Evolutionary conservation across 805 yeast species (phyloP), one percentile per base, ranked within the genome.

Genomic region (Nakazawaea molendinolei): DNA sequence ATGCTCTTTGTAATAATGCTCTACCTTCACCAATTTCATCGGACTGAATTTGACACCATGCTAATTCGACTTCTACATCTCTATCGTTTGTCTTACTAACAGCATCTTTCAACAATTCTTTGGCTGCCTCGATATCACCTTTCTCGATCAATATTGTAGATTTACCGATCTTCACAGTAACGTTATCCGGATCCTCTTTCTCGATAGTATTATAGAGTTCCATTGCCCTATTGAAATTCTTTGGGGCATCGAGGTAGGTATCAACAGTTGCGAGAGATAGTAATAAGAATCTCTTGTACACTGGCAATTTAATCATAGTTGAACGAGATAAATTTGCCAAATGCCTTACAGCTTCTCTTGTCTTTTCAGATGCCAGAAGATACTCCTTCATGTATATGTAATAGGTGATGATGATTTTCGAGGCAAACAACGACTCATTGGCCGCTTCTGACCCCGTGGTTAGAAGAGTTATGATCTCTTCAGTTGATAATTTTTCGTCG

Each of bases 191-290:
- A 39, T 59, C 62, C 3, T 48, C 49, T 13, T 42, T 44, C 18
- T 86, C 61, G 3, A 87, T 74, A 17, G 65, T 60, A 24, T 82
- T 81, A 55, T 81, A 92, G 12, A 87, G 55, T 33, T 74, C 74
- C 20, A 81, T 51, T 0, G 98, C 97, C 18, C 79, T 66, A 2
- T 73, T 65, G 50, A 75, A 86, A 56, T 90, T 84, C 55, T 86
- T 86, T 8, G 97, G 98, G 0, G 97, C 83, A 53, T 90, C 95
- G 50, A 79, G 72, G 51, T 85, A 81, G 0, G 95, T 84, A 51
- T 87, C 85, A 1, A 82, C 69, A 1, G 78, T 71, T 0, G 92
- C 97, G 37, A 85, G 63, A 17, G 74, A 65, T 24, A 86, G 68
- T 7, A 81, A 63, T 16, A 85, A 58, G 34, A 77, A 82, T 34